Conservation (phyloP, 208 protist species). For the Leishmania martiniquensis region DNA sequence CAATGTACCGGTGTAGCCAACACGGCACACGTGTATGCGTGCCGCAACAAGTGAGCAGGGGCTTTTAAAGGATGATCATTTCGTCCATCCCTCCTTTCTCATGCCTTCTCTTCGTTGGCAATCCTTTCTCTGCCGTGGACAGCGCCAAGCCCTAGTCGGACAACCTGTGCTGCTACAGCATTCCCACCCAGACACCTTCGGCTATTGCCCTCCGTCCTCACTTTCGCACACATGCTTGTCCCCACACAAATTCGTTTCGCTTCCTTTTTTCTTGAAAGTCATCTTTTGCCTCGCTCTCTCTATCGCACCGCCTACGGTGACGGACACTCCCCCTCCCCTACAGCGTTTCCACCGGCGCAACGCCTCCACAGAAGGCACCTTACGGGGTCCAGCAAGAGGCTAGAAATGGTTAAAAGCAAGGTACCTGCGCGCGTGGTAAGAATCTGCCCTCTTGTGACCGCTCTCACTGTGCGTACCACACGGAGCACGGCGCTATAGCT, state of each 20-base stretch:
- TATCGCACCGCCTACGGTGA: not conserved
- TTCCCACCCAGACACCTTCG: not conserved
- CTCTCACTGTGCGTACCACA: not conserved
- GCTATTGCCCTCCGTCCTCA: not conserved
- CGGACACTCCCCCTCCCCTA: not conserved
- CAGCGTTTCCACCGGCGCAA: not conserved
- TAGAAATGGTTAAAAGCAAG: not conserved
- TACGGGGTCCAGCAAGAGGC: not conserved
- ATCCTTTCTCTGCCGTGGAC: slow-evolving; percentile 1
- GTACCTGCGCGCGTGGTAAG: not conserved
- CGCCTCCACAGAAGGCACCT: not conserved
- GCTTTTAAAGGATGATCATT: not conserved
- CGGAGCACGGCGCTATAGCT: not conserved
- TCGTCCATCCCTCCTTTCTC: not conserved
- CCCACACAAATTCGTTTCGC: not conserved
- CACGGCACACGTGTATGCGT: not conserved
- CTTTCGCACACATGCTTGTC: not conserved
- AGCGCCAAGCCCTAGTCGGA: not conserved
- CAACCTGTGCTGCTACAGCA: not conserved
- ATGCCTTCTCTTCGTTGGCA: not conserved
- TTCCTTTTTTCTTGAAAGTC: slow-evolving; percentile 2
- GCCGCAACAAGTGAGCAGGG: not conserved
- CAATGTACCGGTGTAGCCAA: not conserved
- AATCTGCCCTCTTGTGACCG: not conserved
- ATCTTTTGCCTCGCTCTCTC: not conserved